Evolutionary conservation across 108 stramenopile species (phyloP).

Genomic region (Mayamaea pseudoterrestris): DNA sequence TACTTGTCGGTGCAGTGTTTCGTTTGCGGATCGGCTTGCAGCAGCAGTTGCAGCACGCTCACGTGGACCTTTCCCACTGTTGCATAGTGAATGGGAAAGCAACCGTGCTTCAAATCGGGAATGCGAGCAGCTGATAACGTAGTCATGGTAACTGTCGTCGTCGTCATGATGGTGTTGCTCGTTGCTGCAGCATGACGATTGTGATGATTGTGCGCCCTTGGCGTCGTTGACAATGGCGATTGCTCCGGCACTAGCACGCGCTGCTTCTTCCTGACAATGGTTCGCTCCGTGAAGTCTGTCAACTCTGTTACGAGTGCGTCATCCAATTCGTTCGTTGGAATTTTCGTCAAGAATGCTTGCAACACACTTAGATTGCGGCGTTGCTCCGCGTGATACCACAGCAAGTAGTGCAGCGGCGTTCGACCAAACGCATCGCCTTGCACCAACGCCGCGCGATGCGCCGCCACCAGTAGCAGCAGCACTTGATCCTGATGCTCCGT

Average conservation of each 20-base stretch:
- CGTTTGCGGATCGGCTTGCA: constrained; percentile 23
- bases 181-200: background rate
- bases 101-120: constrained; percentile 32
- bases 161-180: too few relatives aligned
- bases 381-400: constrained; percentile 30
- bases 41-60: constrained; percentile 19
- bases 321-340: background rate
- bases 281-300: constrained; percentile 9
- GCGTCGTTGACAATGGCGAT: constrained; percentile 24
- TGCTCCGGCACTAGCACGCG: background rate
- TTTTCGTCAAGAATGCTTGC: constrained; percentile 9
- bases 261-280: background rate
- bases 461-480: constrained; percentile 20
- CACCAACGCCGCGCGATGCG: constrained; percentile 23
- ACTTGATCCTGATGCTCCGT: constrained; percentile 20
- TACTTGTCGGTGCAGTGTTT: constrained; percentile 17
- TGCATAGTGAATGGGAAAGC: constrained; percentile 46
- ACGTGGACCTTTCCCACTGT: constrained; percentile 34
- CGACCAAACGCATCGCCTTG: constrained; percentile 34
- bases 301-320: background rate
- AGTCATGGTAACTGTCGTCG: too few relatives aligned
- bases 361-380: constrained; percentile 31
- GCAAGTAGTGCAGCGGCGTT: constrained; percentile 61
- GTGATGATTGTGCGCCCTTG: constrained; percentile 4
- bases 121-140: constrained; percentile 26